Conservation (phyloP, 257 asterid genomes). For the Ilex asprella region DNA sequence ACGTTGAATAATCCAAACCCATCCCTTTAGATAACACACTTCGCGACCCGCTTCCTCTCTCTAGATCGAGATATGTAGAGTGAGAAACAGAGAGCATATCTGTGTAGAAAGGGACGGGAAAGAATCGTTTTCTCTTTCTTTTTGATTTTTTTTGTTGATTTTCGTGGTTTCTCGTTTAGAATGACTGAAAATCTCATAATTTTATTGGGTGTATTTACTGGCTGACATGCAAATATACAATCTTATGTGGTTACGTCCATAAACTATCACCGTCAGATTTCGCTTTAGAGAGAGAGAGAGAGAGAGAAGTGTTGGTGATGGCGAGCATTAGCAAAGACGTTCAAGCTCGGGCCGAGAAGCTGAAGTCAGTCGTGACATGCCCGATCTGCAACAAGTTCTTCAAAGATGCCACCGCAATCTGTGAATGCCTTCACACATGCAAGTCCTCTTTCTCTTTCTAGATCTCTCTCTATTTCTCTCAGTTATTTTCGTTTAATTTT, state of each 20-base stretch:
- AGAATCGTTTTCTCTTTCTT: not conserved
- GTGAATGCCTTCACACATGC: constrained; percentile 20
- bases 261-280: not conserved
- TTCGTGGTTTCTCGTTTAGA: not conserved
- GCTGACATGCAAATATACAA: not conserved
- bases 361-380: constrained; percentile 12
- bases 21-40: not conserved
- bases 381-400: constrained; percentile 9
- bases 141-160: not conserved
- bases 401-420: constrained; percentile 10
- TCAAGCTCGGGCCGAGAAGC: not conserved
- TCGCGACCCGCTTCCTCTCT: not conserved
- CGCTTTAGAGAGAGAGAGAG: not conserved
- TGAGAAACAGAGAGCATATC: not conserved
- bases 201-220: not conserved
- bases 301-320: not conserved
- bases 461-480: not conserved
- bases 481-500: not conserved
- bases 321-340: not conserved
- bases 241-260: not conserved
- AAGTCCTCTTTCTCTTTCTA: not conserved
- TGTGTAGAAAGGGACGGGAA: not conserved
- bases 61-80: not conserved
- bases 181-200: not conserved
- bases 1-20: not conserved